Conservation (phyloP, 495 filamentous ascomycete species). For the Podospora didyma region DNA sequence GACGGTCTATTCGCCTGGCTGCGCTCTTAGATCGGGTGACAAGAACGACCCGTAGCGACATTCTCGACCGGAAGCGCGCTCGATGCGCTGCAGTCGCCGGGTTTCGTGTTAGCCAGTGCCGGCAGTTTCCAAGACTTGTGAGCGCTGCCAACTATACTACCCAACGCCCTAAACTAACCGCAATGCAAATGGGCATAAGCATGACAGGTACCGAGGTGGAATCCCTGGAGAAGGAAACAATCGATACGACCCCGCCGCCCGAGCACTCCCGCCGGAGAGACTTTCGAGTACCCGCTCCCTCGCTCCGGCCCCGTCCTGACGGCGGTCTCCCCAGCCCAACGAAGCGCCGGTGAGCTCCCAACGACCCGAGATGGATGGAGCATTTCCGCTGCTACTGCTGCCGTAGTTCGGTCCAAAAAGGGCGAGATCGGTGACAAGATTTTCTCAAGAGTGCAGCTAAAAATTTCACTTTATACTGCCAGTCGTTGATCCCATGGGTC, state of each 20-base stretch:
- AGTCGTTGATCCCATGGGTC: conserved; percentile 18
- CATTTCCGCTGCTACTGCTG: background rate
- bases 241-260: background rate
- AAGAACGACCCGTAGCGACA: no score
- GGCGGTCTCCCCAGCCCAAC: background rate
- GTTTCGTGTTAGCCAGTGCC: no score
- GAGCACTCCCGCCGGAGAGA: background rate
- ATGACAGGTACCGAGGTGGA: background rate
- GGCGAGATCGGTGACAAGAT: conserved; percentile 12
- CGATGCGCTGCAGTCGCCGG: no score
- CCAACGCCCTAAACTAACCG: no score
- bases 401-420: background rate
- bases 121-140: no score
- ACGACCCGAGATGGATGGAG: background rate
- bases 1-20: no score
- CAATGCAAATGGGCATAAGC: no score
- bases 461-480: conserved; percentile 28
- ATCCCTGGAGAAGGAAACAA: background rate
- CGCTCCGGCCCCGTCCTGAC: background rate
- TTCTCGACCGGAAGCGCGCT: no score
- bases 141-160: no score
- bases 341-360: background rate
- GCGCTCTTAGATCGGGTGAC: no score
- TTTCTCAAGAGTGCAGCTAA: conserved; percentile 28
- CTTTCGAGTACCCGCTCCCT: background rate